Percentiles rank a stretch among this genome's conserved stretches.
These are phyloP conservation scores for Xylaria telfairii DNA, from an alignment of 495 filamentous ascomycete genomes.

Conservation along the genomic window DNA sequence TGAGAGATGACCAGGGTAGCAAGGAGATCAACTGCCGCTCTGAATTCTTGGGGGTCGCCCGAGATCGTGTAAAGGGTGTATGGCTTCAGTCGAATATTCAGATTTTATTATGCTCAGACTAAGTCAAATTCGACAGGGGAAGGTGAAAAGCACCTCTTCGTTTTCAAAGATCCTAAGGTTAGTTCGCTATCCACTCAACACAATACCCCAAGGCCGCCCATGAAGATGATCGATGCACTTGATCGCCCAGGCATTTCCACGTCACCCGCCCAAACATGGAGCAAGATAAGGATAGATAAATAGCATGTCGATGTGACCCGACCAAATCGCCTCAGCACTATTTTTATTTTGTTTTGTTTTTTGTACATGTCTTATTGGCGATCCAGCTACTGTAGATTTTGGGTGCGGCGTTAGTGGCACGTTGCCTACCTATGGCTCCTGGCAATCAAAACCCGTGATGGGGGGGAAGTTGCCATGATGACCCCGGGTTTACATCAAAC, in stretches of 20 bases:
- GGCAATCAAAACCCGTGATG: background rate
- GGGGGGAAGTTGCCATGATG: background rate
- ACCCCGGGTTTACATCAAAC: background rate
- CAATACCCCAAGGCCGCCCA: background rate
- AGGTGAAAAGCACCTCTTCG: background rate
- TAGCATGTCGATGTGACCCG: background rate
- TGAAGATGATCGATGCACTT: background rate
- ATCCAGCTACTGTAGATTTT: background rate
- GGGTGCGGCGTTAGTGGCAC: background rate
- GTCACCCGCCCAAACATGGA: background rate
- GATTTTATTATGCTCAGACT: background rate
- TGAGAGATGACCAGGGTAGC: background rate
- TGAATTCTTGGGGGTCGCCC: background rate
- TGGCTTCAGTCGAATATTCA: background rate
- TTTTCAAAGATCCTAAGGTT: background rate
- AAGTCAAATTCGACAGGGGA: background rate
- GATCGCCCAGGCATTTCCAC: background rate
- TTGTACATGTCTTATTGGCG: background rate
- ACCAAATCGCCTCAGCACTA: background rate
- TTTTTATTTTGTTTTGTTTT: background rate
- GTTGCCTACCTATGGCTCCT: background rate
- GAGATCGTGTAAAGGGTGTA: background rate
- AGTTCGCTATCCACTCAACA: background rate
- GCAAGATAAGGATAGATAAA: constrained; percentile 5
- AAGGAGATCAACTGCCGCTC: background rate